Conservation (phyloP, 75 land plant genomes). For the Sequoia sempervirens region DNA sequence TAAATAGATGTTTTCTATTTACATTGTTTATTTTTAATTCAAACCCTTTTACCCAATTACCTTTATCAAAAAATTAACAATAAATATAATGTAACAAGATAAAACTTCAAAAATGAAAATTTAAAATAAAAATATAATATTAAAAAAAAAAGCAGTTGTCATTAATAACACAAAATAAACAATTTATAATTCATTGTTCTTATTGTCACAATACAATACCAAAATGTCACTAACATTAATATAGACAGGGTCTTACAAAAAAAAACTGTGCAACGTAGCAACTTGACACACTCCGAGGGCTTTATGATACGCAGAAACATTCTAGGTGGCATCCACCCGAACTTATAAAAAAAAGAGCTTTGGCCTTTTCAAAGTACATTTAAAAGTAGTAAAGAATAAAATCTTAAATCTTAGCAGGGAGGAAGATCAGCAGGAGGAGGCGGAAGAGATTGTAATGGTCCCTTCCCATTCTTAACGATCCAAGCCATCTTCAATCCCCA, state of each 20-base stretch:
- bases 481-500: slow-evolving; percentile 74
- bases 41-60: too few species aligned
- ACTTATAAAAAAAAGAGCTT: neutral
- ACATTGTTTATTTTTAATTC: too few species aligned
- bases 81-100: too few species aligned
- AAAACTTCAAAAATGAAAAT: too few species aligned
- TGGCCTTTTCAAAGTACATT: too few species aligned
- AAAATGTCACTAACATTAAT: too few species aligned
- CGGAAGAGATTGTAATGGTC: slow-evolving; percentile 37
- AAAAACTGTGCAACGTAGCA: neutral
- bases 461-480: slow-evolving; percentile 42
- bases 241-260: neutral
- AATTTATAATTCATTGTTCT: neutral
- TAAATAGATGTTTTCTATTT: too few species aligned
- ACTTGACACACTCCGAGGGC: neutral
- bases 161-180: too few species aligned
- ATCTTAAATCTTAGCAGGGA: neutral
- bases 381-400: neutral
- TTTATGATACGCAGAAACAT: neutral
- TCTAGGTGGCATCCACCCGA: neutral
- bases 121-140: too few species aligned
- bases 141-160: too few species aligned
- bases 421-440: slow-evolving; percentile 62
- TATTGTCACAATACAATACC: neutral
- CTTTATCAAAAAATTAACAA: too few species aligned